Evolutionary conservation across 1,284 basidiomycete species (phyloP), one percentile per base, ranked within the genome.

Genomic region (Trichosporon sp.): DNA sequence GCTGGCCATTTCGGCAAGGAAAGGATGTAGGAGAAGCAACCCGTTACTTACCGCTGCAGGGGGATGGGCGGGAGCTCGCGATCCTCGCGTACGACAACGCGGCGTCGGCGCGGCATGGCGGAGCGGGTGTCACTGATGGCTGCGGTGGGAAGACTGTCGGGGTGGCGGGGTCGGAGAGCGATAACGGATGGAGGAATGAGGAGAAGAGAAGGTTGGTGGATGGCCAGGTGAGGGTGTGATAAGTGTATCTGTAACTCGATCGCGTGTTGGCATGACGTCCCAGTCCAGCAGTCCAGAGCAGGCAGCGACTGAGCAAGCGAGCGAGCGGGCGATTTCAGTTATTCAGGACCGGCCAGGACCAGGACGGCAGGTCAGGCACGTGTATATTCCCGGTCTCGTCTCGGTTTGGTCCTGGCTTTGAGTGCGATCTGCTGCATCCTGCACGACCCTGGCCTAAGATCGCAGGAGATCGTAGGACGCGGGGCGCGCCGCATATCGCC

Each of bases 311-410:
- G n/a, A n/a, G n/a, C n/a, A n/a, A n/a, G n/a, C n/a, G n/a, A n/a
- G n/a, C n/a, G n/a, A n/a, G n/a, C n/a, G n/a, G n/a, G n/a, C n/a
- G n/a, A n/a, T n/a, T n/a, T n/a, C n/a, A n/a, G n/a, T n/a, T n/a
- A n/a, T 44, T 44, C 40, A 44, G 40, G 40, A 44, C 64, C 64
- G 23, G n/a, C n/a, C n/a, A n/a, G n/a, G n/a, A n/a, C 66, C 66
- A 40, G 63, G 65, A n/a, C 65, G 60, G 37, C 49, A n/a, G n/a
- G n/a, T n/a, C 49, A 54, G 49, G 49, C 49, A 54, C 49, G 49
- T 54, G 49, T 31, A 54, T 3, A 7, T 7, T 34, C 33, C 34
- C 34, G 10, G n/a, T 37, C 34, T 37, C 34, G 13, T 37, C 5
- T 11, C 4, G 13, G 11, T 13, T 4, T 16, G 34, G 19, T 52